Percentiles rank a stretch among this genome's conserved stretches.
These are phyloP conservation scores for Crepidotus variabilis DNA, from an alignment of 768 basidiomycete species.

Conservation along the genomic window DNA sequence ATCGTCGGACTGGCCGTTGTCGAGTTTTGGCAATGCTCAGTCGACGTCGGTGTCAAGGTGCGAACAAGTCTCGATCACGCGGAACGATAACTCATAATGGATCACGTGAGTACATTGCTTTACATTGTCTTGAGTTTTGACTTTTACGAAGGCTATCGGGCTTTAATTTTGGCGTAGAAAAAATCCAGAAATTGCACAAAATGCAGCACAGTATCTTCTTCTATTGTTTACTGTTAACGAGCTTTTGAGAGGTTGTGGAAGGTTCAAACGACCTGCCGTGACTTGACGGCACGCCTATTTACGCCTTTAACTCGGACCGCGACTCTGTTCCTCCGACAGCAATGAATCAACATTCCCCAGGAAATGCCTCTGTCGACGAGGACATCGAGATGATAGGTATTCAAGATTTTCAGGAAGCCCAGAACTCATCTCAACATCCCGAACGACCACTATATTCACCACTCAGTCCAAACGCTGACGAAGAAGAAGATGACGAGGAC, in stretches of 20 bases:
- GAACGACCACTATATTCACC: no score
- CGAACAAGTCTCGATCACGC: slow-evolving; percentile 7
- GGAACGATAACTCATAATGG: neutral
- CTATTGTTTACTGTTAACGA: no score
- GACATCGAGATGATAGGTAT: slow-evolving; percentile 35
- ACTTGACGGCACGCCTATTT: neutral
- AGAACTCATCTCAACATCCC: neutral
- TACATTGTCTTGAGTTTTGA: neutral
- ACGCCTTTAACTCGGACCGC: neutral
- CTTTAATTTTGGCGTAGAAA: neutral
- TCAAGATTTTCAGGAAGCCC: slow-evolving; percentile 13
- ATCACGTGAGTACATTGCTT: neutral
- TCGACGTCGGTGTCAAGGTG: slow-evolving; percentile 9
- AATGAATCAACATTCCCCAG: slow-evolving; percentile 31
- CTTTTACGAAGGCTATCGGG: neutral
- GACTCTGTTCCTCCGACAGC: neutral
- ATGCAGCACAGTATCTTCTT: no score
- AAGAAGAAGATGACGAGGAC: slow-evolving; percentile 26
- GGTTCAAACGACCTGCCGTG: neutral
- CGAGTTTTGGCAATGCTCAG: neutral
- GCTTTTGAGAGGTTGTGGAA: neutral
- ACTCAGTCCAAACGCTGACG: no score
- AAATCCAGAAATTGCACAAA: neutral
- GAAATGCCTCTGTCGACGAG: slow-evolving; percentile 21
- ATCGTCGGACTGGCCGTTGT: neutral